phyloP scores from a whole-genome alignment of 805 yeast species.

The Sugiyamaella floridensis region DNA sequence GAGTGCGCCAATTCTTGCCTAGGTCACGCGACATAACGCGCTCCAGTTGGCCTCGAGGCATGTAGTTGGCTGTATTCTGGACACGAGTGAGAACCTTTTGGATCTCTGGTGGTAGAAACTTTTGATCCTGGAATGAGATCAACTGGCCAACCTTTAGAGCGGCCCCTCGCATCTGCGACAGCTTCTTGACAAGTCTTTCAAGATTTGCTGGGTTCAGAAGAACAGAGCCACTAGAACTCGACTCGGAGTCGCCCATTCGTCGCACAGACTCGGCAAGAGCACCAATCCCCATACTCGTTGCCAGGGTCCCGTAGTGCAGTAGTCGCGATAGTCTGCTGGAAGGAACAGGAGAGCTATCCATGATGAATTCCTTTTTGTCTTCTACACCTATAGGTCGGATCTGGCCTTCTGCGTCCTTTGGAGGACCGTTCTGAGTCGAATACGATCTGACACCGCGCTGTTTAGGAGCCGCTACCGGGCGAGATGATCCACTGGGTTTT shows the following conservation, averaged over 20 bases:
- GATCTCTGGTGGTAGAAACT: slow-evolving; percentile 76
- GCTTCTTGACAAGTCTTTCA: slow-evolving; percentile 79
- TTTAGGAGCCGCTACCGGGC: neutral
- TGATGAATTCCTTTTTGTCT: slow-evolving; percentile 37
- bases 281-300: slow-evolving; percentile 84
- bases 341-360: slow-evolving; percentile 71
- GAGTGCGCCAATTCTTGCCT: slow-evolving; percentile 70
- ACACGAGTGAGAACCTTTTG: slow-evolving; percentile 75
- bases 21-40: slow-evolving; percentile 64
- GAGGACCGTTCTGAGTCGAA: neutral
- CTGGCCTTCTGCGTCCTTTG: slow-evolving; percentile 1
- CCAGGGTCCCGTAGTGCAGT: slow-evolving; percentile 87
- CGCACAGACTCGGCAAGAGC: slow-evolving; percentile 72
- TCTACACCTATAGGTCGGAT: slow-evolving; percentile 26
- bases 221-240: slow-evolving; percentile 38
- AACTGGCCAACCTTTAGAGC: slow-evolving; percentile 96
- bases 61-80: slow-evolving; percentile 91
- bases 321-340: slow-evolving; percentile 78
- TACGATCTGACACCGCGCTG: neutral
- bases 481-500: neutral
- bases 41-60: slow-evolving; percentile 89
- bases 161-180: slow-evolving; percentile 97
- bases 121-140: slow-evolving; percentile 88
- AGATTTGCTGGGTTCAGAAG: slow-evolving; percentile 76
- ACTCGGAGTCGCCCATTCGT: slow-evolving; percentile 32